A percentile compares a stretch with the other conserved stretches of the same genome.
Evolutionary conservation across 1,284 basidiomycete genomes (phyloP).

Genomic region (Quambalaria eucalypti): DNA sequence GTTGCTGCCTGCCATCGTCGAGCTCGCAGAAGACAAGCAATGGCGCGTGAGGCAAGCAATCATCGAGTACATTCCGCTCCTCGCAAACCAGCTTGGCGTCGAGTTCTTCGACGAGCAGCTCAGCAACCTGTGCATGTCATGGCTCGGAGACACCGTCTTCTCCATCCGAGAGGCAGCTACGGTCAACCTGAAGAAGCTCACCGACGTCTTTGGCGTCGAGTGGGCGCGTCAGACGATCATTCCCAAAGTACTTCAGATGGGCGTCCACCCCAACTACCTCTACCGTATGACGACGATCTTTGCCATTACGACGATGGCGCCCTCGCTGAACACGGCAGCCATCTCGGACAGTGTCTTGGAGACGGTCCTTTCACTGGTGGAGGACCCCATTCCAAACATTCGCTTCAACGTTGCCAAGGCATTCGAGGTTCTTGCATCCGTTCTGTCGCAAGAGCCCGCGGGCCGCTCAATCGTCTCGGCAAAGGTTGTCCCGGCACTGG

Average conservation of each 20-base stretch:
- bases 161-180: conserved; percentile 97
- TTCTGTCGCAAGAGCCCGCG: conserved; percentile 60
- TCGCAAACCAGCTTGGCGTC: conserved; percentile 92
- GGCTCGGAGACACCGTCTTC: conserved; percentile 97
- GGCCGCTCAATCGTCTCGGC: conserved; percentile 66
- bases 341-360: conserved; percentile 77
- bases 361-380: conserved; percentile 71
- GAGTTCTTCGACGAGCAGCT: conserved; percentile 97
- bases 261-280: conserved; percentile 90
- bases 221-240: conserved; percentile 93
- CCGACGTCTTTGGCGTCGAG: conserved; percentile 96
- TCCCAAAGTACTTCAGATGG: conserved; percentile 96
- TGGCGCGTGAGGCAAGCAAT: conserved; percentile 99
- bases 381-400: conserved; percentile 95
- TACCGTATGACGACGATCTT: conserved; percentile 99
- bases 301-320: conserved; percentile 95
- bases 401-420: conserved; percentile 97
- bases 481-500: conserved; percentile 70
- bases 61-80: conserved; percentile 94
- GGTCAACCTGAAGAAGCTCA: conserved; percentile 90
- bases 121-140: conserved; percentile 94
- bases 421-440: conserved; percentile 59
- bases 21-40: conserved; percentile 97
- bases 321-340: conserved; percentile 78
- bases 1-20: conserved; percentile 91